Evolutionary conservation across 192 early-diverging fungal species (phyloP), one percentile per base, ranked within the genome.

Genomic region (Coemansia furcata): DNA sequence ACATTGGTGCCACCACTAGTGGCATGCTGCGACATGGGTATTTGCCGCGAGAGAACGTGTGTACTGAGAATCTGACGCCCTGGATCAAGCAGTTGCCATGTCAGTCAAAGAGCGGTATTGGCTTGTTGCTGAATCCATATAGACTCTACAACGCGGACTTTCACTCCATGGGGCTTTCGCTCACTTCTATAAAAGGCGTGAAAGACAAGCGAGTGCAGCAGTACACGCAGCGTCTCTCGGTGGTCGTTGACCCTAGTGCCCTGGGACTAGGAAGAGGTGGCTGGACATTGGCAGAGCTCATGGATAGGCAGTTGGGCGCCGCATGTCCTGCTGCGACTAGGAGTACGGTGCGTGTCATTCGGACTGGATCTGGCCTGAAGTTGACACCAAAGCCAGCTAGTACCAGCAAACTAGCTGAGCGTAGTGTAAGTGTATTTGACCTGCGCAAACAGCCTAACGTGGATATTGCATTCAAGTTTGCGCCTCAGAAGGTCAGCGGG

Each of bases 11-110:
- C 58, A 43, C 38, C 36, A 40, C 30, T 35, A 23, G 63, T 23
- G 52, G 35, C 39, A 32, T 44, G 43, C 50, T 95, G 42, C 85
- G 94, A 7, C 95, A 94, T 50, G 91, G 90, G 1, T 78, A 87
- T 14, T 84, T 99, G 30, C 91, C 96, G 4, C 92, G 92, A 69
- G 98, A 99, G 69, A 90, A 89, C 68, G 94, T 95, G 9, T 99
- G 98, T 67, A 99, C 98, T 5, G 98, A 98, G 72, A 99, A 99
- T 74, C 83, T 99, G 76, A 97, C 98, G 8, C 95, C 96, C 9
- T 99, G 95, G 95, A 87, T 91, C 67, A 99, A 98, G 73, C 84
- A 96, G 63, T 71, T 99, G 39, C 98, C 98, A 3, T 99, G 98
- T 72, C 91, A 96, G 82, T 81, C 91, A 14, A 93, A 91, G 85